Conservation (phyloP, 805 yeast genomes). For the Metschnikowia kunwiensis region DNA sequence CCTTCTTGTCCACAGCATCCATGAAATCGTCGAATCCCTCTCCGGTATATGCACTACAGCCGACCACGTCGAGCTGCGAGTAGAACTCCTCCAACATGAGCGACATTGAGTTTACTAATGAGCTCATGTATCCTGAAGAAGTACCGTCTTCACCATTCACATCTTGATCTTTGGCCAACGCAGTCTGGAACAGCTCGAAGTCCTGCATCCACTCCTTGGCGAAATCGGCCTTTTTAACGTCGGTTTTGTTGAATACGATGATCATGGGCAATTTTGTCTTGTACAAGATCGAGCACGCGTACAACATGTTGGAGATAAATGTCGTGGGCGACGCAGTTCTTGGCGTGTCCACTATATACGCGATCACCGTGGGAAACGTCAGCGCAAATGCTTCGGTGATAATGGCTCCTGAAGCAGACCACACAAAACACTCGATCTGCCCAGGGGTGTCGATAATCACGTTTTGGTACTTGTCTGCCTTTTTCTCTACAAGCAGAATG, state of each 20-base stretch:
- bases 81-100: conserved; percentile 95
- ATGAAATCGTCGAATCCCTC: conserved; percentile 90
- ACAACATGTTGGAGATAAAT: conserved; percentile 96
- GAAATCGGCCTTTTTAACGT: conserved; percentile 77
- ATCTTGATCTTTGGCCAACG: conserved; percentile 66
- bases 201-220: conserved; percentile 98
- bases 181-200: conserved; percentile 85
- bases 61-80: conserved; percentile 84
- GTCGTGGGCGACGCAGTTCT: conserved; percentile 93
- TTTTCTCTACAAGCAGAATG: conserved; percentile 76
- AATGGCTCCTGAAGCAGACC: conserved; percentile 97
- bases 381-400: conserved; percentile 96
- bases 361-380: conserved; percentile 91
- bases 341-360: conserved; percentile 96
- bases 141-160: conserved; percentile 56
- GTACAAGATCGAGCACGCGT: conserved; percentile 94
- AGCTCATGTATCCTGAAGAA: conserved; percentile 89
- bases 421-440: conserved; percentile 95
- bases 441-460: conserved; percentile 97
- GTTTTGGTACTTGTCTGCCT: conserved; percentile 54
- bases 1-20: conserved; percentile 79
- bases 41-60: conserved; percentile 93
- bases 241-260: conserved; percentile 93
- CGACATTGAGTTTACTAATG: conserved; percentile 91
- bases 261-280: conserved; percentile 97